Percentiles rank a stretch among this genome's conserved stretches.
phyloP scores from a whole-genome alignment of 2,329 filamentous ascomycete genomes.

The Aspergillus chevalieri region DNA sequence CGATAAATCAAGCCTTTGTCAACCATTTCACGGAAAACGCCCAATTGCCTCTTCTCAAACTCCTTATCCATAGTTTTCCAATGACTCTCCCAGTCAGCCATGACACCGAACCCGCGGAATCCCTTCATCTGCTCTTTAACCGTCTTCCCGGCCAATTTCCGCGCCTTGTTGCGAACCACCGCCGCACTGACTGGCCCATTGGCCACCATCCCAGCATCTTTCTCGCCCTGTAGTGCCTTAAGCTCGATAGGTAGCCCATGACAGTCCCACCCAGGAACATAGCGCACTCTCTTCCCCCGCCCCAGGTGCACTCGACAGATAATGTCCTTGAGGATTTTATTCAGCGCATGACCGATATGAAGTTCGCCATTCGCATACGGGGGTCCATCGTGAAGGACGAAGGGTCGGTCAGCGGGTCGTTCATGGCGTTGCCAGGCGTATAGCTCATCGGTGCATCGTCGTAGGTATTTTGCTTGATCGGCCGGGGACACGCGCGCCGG shows the following conservation, averaged over 20 bases:
- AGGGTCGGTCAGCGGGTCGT: conserved; percentile 53
- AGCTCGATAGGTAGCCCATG: conserved; percentile 96
- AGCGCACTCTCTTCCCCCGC: conserved; percentile 68
- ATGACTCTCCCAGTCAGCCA: conserved; percentile 59
- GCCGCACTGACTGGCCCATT: conserved; percentile 34
- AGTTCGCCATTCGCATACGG: conserved; percentile 92
- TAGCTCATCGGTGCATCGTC: conserved; percentile 75
- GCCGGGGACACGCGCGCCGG: conserved; percentile 45
- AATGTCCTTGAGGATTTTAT: conserved; percentile 96
- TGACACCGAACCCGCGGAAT: conserved; percentile 56
- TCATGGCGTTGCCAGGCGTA: conserved; percentile 74
- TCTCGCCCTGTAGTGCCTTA: conserved; percentile 70
- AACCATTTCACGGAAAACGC: conserved; percentile 57
- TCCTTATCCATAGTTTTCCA: conserved; percentile 59
- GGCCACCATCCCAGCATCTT: conserved; percentile 22
- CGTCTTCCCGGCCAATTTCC: conserved; percentile 50
- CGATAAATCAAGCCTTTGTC: conserved; percentile 57
- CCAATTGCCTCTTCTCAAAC: conserved; percentile 56
- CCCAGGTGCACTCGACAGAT: conserved; percentile 75
- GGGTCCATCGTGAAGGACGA: conserved; percentile 88
- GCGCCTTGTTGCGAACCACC: conserved; percentile 49
- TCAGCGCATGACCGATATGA: conserved; percentile 89
- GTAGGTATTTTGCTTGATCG: conserved; percentile 55
- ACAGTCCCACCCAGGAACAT: conserved; percentile 94
- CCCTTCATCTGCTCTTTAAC: conserved; percentile 55